Conservation (phyloP, 768 basidiomycete species). For the Baorangia bicolor region DNA sequence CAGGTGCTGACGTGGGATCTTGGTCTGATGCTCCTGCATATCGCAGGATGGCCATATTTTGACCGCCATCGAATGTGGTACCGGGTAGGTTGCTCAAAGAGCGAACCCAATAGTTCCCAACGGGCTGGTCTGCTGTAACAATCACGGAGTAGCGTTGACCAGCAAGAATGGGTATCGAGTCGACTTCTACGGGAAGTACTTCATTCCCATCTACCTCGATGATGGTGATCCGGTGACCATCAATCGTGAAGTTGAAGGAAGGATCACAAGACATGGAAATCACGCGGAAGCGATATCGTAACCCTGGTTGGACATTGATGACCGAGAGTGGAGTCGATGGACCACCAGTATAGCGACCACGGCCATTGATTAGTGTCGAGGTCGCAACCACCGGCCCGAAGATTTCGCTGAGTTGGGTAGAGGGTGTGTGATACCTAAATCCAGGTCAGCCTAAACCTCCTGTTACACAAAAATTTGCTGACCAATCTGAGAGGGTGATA, state of each 20-base stretch:
- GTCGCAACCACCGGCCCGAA: conserved; percentile 22
- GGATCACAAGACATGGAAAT: conserved; percentile 49
- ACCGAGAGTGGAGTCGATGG: conserved; percentile 42
- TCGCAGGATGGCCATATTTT: conserved; percentile 52
- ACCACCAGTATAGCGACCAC: conserved; percentile 45
- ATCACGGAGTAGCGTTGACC: conserved; percentile 48
- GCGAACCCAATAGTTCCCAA: conserved; percentile 59
- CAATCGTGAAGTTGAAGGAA: conserved; percentile 43
- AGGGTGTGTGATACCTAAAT: conserved; percentile 39
- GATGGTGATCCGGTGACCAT: conserved; percentile 47
- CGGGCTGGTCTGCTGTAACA: conserved; percentile 43
- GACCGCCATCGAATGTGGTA: conserved; percentile 33
- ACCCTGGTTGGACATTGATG: conserved; percentile 40
- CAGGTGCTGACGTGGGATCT: conserved; percentile 43
- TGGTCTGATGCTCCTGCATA: conserved; percentile 44
- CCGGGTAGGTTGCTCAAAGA: conserved; percentile 34
- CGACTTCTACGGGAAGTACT: conserved; percentile 42
- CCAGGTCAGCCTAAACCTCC: conserved; percentile 6
- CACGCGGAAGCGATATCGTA: conserved; percentile 55
- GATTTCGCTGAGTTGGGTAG: conserved; percentile 13
- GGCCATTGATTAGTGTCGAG: conserved; percentile 53
- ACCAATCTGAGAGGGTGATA: conserved; percentile 53
- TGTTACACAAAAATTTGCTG: not conserved
- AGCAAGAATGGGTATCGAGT: conserved; percentile 33
- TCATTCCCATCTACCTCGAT: conserved; percentile 53